Base-by-base conservation (phyloP, 2,329 filamentous ascomycete genomes). In the Niveomyces coronatus region DNA sequence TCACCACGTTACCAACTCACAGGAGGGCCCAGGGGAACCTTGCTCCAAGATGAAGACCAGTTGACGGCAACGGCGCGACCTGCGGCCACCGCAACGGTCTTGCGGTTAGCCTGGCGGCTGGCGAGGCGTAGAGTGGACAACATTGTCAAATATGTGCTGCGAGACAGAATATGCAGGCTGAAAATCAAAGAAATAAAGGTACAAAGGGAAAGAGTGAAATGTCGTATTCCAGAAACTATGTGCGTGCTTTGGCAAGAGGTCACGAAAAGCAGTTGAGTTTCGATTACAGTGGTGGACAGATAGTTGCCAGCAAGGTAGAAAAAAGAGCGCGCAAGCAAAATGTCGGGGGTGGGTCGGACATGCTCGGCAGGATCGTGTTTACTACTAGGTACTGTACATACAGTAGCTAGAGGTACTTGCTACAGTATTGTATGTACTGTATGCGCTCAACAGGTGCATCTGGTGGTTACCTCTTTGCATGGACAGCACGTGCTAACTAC, bases 1-100 rank as follows among this genome's bases (percentile, higher is more conserved):
- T 9, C 5, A n/a, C 15, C 11, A 41, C 28, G 33, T 23, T 30
- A 39, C 36, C 23, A 43, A 42, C 83, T 65, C 77, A 91, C 87
- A 58, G 89, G 88, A 75, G 89, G 89, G 47, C 89, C 89, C 67
- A 95, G 85, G 50, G 85, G 82, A 40, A 96, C 86, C 55, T 84
- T 82, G 57, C 85, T 77, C n/a, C n/a, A n/a, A n/a, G n/a, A n/a
- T n/a, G n/a, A n/a, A n/a, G n/a, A n/a, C 88, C 89, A 96, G 50
- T 83, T 85, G 44, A 87, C 94, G 51, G 76, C 79, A 53, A 79
- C 58, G 48, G 79, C 61, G 47, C 71, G 74, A 40, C 62, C 49
- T 47, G 60, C 61, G 42, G 59, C 55, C 33, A 65, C 53, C 49
- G 58, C 59, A 49, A 63, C 50, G 45, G 61, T 53, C 31, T 61